These are phyloP conservation scores for Incumbomyces delicatus DNA, from an alignment of 2,329 filamentous ascomycete genomes.

Conservation along the genomic window DNA sequence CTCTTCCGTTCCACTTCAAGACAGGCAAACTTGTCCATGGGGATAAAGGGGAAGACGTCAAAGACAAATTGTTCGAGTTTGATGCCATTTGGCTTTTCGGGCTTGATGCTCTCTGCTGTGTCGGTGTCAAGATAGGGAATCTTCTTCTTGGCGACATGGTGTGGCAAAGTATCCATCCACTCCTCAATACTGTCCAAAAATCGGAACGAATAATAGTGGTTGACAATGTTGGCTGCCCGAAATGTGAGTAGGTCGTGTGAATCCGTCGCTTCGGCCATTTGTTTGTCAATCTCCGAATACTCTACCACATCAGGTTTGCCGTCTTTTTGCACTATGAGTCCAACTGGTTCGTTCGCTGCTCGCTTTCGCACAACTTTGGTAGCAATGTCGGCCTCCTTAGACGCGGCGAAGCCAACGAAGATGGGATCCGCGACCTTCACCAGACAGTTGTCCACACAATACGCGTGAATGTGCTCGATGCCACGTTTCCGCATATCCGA, in stretches of 20 bases:
- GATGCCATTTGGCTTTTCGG: conserved; percentile 91
- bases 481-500: conserved; percentile 81
- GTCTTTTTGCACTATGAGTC: conserved; percentile 88
- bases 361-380: conserved; percentile 99
- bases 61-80: conserved; percentile 99
- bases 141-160: conserved; percentile 98
- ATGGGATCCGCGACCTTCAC: conserved; percentile 95
- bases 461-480: conserved; percentile 90
- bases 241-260: conserved; percentile 80
- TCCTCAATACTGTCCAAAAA: conserved; percentile 85
- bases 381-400: conserved; percentile 83
- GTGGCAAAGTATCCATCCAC: conserved; percentile 77
- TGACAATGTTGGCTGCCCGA: conserved; percentile 97
- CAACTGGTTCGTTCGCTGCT: conserved; percentile 89
- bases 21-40: conserved; percentile 81
- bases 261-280: conserved; percentile 82
- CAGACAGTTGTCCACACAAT: conserved; percentile 99
- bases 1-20: conserved; percentile 95
- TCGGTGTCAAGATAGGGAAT: conserved; percentile 74
- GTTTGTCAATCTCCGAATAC: conserved; percentile 90
- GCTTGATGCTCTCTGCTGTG: conserved; percentile 73
- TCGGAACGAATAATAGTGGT: conserved; percentile 96
- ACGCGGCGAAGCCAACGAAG: conserved; percentile 87
- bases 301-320: conserved; percentile 95
- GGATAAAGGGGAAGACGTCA: conserved; percentile 86